phyloP scores from a whole-genome alignment of 169 alveolate genomes.

The Ophryocystis elektroscirrha region DNA sequence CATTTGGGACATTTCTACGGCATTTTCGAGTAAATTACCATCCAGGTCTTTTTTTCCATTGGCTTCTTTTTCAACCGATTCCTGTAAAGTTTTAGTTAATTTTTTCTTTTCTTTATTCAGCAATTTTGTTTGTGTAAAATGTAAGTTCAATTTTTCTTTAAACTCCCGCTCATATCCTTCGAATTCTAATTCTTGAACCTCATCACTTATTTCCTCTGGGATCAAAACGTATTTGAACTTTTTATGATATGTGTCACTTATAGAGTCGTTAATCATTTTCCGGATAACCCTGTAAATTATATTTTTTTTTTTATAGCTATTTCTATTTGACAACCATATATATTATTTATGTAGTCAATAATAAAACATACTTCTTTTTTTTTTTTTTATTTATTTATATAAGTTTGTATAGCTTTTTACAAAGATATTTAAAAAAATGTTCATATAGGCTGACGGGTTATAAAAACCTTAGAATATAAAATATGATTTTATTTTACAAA shows the following conservation, averaged over 20 bases:
- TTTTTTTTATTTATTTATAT: too few relatives aligned
- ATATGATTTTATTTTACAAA: too few relatives aligned
- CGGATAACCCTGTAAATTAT: too few relatives aligned
- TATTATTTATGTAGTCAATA: too few relatives aligned
- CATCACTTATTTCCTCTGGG: conserved; percentile 32
- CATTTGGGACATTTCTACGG: conserved; percentile 3
- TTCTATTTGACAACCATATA: too few relatives aligned
- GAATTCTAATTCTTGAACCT: conserved; percentile 27
- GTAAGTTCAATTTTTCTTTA: conserved; percentile 20
- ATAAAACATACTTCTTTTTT: too few relatives aligned
- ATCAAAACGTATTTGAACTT: conserved; percentile 33
- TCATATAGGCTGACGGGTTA: too few relatives aligned
- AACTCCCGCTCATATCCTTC: conserved; percentile 35
- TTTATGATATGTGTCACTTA: conserved; percentile 26
- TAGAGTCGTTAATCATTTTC: too few relatives aligned
- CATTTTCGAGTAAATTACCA: neutral
- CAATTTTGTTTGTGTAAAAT: conserved; percentile 26
- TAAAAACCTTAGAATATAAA: too few relatives aligned
- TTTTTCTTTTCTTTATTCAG: conserved; percentile 23
- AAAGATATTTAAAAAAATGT: too few relatives aligned
- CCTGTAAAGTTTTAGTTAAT: conserved; percentile 24
- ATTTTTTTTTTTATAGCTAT: too few relatives aligned
- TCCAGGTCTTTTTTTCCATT: conserved; percentile 6
- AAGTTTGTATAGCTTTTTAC: too few relatives aligned
- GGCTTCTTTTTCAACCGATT: conserved; percentile 16